Percentiles rank a stretch among this genome's conserved stretches.
Evolutionary conservation across 129 eudicot species (phyloP).

Genomic region (Cynara cardunculus): DNA sequence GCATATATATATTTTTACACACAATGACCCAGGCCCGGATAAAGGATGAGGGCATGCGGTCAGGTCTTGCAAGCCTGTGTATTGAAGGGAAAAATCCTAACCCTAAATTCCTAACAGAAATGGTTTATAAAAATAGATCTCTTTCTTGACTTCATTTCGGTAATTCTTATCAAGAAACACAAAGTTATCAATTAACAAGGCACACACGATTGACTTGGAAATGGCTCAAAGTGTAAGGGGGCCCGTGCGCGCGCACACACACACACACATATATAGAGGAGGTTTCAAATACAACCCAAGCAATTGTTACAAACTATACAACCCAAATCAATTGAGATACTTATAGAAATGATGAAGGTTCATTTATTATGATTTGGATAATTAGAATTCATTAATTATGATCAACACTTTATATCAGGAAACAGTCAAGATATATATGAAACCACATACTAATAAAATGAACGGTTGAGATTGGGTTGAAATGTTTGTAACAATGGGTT

Average conservation of each 20-base stretch:
- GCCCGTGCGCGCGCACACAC: too few relatives aligned
- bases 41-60: background rate
- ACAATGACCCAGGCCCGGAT: background rate
- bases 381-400: too few relatives aligned
- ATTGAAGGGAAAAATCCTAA: background rate
- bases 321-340: too few relatives aligned
- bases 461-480: too few relatives aligned
- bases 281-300: too few relatives aligned
- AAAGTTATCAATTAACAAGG: background rate
- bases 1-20: background rate
- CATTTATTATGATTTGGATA: too few relatives aligned
- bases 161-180: background rate
- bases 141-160: background rate
- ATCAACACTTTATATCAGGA: too few relatives aligned
- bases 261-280: background rate
- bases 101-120: conserved; percentile 9
- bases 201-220: background rate
- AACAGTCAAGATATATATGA: too few relatives aligned
- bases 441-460: too few relatives aligned
- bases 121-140: background rate
- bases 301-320: too few relatives aligned
- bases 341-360: too few relatives aligned
- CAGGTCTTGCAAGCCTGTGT: background rate
- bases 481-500: too few relatives aligned
- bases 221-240: background rate